Evolutionary conservation across 208 protist genomes (phyloP).

Genomic region (Jaenimonas drosophilae): DNA sequence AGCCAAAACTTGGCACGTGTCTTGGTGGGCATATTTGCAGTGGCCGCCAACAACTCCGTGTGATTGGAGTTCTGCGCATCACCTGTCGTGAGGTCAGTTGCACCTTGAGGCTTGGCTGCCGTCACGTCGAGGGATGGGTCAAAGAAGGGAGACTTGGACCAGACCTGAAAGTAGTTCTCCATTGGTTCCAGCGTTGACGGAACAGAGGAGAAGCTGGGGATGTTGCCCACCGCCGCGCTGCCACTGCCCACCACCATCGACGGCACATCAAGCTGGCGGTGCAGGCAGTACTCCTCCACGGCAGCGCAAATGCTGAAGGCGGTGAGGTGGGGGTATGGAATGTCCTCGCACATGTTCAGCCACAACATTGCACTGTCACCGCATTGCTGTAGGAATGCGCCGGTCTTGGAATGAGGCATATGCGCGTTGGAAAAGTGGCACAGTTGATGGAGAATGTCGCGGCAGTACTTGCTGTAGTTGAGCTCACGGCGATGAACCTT

Average conservation of each 20-base stretch:
- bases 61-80: neutral
- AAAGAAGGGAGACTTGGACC: neutral
- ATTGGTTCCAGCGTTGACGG: too few species aligned
- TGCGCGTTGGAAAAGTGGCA: neutral
- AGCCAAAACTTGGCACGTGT: neutral
- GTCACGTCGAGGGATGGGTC: too few species aligned
- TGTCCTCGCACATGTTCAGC: conserved; percentile 7
- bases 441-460: neutral
- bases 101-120: too few species aligned
- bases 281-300: conserved; percentile 3
- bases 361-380: conserved; percentile 6
- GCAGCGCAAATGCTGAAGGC: conserved; percentile 1
- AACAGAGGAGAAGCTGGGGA: conserved; percentile 4
- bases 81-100: too few species aligned
- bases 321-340: neutral
- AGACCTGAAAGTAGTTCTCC: neutral
- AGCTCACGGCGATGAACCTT: neutral
- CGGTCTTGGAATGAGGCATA: neutral
- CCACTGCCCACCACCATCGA: conserved; percentile 5
- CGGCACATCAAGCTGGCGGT: neutral
- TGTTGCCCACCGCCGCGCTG: conserved; percentile 3
- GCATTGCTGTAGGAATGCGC: neutral
- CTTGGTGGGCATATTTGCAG: neutral
- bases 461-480: neutral
- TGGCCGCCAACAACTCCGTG: conserved; percentile 1